phyloP scores from a whole-genome alignment of 1,139 yeast species.

The Saccharomycopsis phalli region DNA sequence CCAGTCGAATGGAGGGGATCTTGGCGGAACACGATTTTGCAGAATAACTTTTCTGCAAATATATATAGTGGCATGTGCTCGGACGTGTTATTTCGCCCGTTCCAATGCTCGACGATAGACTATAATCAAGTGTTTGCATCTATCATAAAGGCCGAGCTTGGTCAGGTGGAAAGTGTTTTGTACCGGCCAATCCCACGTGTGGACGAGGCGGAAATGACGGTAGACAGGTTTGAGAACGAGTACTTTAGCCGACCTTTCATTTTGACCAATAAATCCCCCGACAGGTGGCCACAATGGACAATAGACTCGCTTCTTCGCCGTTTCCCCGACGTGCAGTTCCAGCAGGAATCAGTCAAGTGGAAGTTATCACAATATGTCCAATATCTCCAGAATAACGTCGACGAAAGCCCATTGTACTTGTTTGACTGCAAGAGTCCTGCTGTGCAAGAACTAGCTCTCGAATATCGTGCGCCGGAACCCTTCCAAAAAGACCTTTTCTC shows the following conservation, averaged over 20 bases:
- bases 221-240: constrained; percentile 36
- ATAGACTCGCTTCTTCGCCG: constrained; percentile 38
- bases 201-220: constrained; percentile 33
- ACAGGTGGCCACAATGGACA: constrained; percentile 67
- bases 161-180: too few species aligned
- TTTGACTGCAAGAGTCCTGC: constrained; percentile 73
- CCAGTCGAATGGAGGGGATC: constrained; percentile 58
- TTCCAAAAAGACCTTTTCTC: constrained; percentile 46
- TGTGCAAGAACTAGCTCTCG: constrained; percentile 45
- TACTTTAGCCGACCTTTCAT: constrained; percentile 63
- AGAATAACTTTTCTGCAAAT: constrained; percentile 32
- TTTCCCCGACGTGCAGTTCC: constrained; percentile 54
- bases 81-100: constrained; percentile 69
- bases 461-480: constrained; percentile 46
- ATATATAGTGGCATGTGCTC: constrained; percentile 40
- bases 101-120: constrained; percentile 65
- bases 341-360: constrained; percentile 87
- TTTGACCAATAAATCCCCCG: constrained; percentile 31
- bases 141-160: too few species aligned
- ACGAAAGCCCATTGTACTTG: constrained; percentile 76
- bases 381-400: constrained; percentile 53
- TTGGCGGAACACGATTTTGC: constrained; percentile 61
- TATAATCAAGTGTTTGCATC: constrained; percentile 41
- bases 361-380: constrained; percentile 49
- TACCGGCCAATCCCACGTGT: constrained; percentile 35